Evolutionary conservation across 2,329 filamentous ascomycete genomes (phyloP), one percentile per base, ranked within the genome.

Genomic region (Fusarium papillatum): DNA sequence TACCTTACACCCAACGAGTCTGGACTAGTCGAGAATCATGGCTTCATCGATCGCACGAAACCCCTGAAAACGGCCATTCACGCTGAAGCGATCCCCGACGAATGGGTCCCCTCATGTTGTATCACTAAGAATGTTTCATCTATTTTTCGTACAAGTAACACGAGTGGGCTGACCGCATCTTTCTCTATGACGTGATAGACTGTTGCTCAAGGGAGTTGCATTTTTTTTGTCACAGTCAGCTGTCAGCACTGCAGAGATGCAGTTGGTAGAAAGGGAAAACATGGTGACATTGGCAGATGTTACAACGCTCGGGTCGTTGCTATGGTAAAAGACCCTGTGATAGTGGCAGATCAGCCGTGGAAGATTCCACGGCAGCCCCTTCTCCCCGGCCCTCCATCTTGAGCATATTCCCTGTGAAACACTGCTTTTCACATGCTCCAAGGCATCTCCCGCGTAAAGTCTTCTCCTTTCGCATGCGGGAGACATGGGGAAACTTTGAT

Each of bases 141-240:
- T 26, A 65, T 43, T 61, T 38, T 73, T 38, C 22, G 50, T 55
- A 55, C 39, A 34, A 31, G 26, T 13, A n/a, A 55, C 29, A 55
- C 50, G 50, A 17, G 43, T 22, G 22, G 61, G 46, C 46, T 50
- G 46, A 50, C 46, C 46, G 46, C 46, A 50, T 50, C 24, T 11
- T 26, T 48, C 64, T 70, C 71, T 68, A 76, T 76, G 74, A 77
- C 74, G 74, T 76, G 48, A 50, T 70, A 36, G 48, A 77, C 34
- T 59, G 5, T 16, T 43, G n/a, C 34, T 34, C 14, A 48, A 66
- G 62, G 36, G 59, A 29, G 46, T 38, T n/a, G 16, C 13, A 31
- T 29, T 24, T 29, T 6, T 34, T 36, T 14, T 13, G 10, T 55
- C 26, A n/a, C 7, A 24, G 59, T n/a, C 59, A 5, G 16, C 36